Percentiles rank a stretch among this genome's conserved stretches.
phyloP scores from a whole-genome alignment of 805 yeast species.

The Myxozyma neotropica region DNA sequence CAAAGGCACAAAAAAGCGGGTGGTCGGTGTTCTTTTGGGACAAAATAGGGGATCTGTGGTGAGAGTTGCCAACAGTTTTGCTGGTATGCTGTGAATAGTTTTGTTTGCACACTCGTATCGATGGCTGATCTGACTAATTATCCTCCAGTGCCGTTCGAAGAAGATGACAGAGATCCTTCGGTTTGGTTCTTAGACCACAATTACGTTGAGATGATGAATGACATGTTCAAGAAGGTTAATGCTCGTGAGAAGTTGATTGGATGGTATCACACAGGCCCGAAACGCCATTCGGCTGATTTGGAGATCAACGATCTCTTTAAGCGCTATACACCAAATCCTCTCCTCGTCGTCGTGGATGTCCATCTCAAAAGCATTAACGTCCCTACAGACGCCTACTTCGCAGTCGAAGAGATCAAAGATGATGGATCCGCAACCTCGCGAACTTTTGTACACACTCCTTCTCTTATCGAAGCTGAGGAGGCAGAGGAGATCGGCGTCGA shows the following conservation, averaged over 20 bases:
- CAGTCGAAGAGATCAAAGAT: conserved; percentile 92
- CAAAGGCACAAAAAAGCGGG: conserved; percentile 73
- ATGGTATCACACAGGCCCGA: conserved; percentile 99
- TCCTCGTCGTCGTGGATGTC: conserved; percentile 88
- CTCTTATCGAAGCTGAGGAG: conserved; percentile 93
- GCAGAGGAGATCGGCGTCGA: conserved; percentile 99
- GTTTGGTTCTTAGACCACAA: conserved; percentile 98
- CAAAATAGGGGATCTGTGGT: conserved; percentile 61
- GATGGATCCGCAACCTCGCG: conserved; percentile 93
- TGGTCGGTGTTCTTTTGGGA: conserved; percentile 92
- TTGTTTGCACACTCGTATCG: too few relatives aligned
- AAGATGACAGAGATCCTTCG: conserved; percentile 84
- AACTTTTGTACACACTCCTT: conserved; percentile 91
- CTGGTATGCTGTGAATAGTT: conserved; percentile 45
- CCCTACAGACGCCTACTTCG: conserved; percentile 93
- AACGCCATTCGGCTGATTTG: conserved; percentile 81
- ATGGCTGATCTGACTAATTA: not conserved
- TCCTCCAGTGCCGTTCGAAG: conserved; percentile 79
- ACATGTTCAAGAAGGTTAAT: conserved; percentile 95
- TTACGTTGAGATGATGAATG: conserved; percentile 93
- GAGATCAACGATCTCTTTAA: conserved; percentile 89
- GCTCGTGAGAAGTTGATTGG: conserved; percentile 96
- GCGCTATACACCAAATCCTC: conserved; percentile 76
- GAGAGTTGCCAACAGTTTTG: conserved; percentile 88
- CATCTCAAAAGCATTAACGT: conserved; percentile 82